Percentiles rank a stretch among this genome's conserved stretches.
Conservation (phyloP, 2,329 filamentous ascomycete species). For the Penicillium hordei region DNA sequence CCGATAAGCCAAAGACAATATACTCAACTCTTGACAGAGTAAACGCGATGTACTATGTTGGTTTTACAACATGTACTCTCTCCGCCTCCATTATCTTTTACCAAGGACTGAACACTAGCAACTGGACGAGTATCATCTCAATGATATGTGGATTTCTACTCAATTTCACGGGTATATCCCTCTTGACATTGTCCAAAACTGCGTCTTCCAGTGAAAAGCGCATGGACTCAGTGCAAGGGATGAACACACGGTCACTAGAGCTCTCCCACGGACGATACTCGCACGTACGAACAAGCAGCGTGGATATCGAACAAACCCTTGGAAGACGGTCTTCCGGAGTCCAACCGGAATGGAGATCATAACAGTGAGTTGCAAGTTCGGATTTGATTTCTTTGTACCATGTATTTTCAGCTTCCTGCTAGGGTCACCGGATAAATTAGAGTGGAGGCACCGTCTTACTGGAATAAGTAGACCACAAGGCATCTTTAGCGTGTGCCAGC, state of each 20-base stretch:
- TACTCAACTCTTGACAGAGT: slow-evolving; percentile 57
- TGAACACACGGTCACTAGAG: not conserved
- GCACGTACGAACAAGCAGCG: not conserved
- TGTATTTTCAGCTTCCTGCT: too few relatives aligned
- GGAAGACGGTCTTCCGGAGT: not conserved
- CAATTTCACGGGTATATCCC: slow-evolving; percentile 92
- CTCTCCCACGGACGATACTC: not conserved
- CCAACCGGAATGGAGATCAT: not conserved
- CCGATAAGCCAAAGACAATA: not conserved
- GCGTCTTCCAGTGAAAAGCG: not conserved
- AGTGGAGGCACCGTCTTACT: too few relatives aligned
- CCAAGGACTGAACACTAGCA: slow-evolving; percentile 90
- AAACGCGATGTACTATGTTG: slow-evolving; percentile 95
- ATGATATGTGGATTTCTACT: slow-evolving; percentile 89
- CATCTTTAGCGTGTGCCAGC: too few relatives aligned
- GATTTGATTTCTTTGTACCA: too few relatives aligned
- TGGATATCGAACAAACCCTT: not conserved
- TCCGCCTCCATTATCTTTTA: slow-evolving; percentile 95
- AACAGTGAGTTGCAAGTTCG: not conserved
- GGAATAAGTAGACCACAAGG: too few relatives aligned
- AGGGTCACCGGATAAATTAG: too few relatives aligned
- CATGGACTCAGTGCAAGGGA: not conserved
- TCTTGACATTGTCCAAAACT: slow-evolving; percentile 58
- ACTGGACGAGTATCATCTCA: slow-evolving; percentile 86
- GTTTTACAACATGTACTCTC: slow-evolving; percentile 91